phyloP scores from a whole-genome alignment of 129 eudicot genomes.

The Apium graveolens region DNA sequence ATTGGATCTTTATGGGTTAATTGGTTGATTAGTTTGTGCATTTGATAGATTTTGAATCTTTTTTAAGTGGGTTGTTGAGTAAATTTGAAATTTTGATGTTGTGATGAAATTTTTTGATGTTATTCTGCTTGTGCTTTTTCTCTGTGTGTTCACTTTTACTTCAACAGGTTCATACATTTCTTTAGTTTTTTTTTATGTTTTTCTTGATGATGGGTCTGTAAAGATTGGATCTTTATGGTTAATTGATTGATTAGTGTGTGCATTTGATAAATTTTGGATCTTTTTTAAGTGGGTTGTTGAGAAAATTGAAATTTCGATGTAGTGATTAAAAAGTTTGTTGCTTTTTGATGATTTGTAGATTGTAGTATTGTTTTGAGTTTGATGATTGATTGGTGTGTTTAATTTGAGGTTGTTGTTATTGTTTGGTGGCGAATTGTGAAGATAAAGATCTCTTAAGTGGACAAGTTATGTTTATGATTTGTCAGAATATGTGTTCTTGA shows the following conservation, averaged over 20 bases:
- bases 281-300: not conserved
- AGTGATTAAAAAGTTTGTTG: conserved; percentile 4
- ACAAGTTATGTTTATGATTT: not conserved
- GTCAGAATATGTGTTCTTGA: not conserved
- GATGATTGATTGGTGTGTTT: not conserved
- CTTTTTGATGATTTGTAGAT: not conserved
- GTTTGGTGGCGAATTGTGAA: not conserved
- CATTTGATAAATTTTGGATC: not conserved
- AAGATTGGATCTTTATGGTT: conserved; percentile 5
- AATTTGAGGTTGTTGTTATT: not conserved
- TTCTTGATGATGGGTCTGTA: not conserved
- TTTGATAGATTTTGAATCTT: not conserved
- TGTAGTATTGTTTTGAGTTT: conserved; percentile 11
- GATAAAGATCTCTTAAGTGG: not conserved
- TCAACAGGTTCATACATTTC: conserved; percentile 47
- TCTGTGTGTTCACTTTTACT: conserved; percentile 51
- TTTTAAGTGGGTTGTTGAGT: not conserved
- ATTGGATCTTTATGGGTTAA: conserved; percentile 3
- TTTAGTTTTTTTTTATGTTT: not conserved
- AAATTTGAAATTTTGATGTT: not conserved
- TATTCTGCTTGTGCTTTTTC: conserved; percentile 33
- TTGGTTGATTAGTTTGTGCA: conserved; percentile 11
- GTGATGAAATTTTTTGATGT: conserved; percentile 15
- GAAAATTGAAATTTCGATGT: not conserved
- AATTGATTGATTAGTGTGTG: conserved; percentile 10